Conservation (phyloP, 2,329 filamentous ascomycete genomes). For the Aspergillus costaricaensis region DNA sequence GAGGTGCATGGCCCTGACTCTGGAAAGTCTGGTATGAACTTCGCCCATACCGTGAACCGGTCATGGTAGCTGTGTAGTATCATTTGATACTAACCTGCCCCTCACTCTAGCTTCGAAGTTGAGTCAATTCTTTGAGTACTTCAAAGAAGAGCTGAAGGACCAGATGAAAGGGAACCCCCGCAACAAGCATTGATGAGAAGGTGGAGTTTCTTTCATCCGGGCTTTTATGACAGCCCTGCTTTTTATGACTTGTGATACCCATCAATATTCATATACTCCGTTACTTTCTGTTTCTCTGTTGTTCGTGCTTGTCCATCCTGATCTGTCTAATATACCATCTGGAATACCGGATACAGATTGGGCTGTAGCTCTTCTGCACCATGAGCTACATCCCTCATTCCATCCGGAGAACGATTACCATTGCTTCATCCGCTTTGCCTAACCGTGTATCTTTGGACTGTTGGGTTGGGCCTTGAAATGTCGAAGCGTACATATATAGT, state of each 20-base stretch:
- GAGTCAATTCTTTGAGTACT: conserved; percentile 40
- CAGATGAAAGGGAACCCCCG: conserved; percentile 43
- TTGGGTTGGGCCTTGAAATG: conserved; percentile 21
- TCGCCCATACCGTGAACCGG: neutral
- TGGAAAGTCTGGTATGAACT: conserved; percentile 36
- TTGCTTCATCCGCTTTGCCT: conserved; percentile 25
- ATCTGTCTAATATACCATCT: neutral
- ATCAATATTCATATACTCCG: neutral
- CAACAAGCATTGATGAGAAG: neutral
- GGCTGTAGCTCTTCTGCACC: conserved; percentile 22
- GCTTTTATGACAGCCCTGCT: neutral
- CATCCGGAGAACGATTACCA: conserved; percentile 25
- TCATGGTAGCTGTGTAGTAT: neutral
- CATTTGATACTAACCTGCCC: conserved; percentile 4
- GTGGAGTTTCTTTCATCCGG: neutral
- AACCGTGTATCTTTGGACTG: conserved; percentile 8
- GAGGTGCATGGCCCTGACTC: conserved; percentile 46
- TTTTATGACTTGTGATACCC: conserved; percentile 23
- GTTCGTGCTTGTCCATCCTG: neutral
- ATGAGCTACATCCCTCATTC: conserved; percentile 28
- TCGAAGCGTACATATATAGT: conserved; percentile 20
- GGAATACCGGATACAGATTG: conserved; percentile 26
- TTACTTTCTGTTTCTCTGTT: neutral
- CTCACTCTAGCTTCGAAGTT: conserved; percentile 26
- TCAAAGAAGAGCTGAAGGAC: conserved; percentile 47